Evolutionary conservation across 441 rosid genomes (phyloP).

Genomic region (Adansonia madagascariensis): DNA sequence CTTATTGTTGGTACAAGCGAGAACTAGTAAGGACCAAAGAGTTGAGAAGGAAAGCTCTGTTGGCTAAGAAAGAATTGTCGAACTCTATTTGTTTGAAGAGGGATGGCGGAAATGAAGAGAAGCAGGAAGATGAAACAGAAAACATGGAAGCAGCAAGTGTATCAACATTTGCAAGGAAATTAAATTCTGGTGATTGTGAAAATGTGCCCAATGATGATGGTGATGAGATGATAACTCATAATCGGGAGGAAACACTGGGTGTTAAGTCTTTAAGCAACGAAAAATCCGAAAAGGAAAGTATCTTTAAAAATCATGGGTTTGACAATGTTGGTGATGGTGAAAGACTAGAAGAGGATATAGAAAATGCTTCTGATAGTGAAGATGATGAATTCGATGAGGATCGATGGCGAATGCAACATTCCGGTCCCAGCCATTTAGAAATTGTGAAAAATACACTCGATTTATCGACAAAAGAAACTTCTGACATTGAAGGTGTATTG

Average conservation of each 20-base stretch:
- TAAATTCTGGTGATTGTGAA: conserved; percentile 9
- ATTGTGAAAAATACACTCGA: background rate
- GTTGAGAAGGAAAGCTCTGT: conserved; percentile 41
- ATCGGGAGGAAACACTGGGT: conserved; percentile 4
- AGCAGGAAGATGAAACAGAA: conserved; percentile 7
- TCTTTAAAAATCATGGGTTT: background rate
- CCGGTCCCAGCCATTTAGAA: conserved; percentile 13
- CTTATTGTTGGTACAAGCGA: conserved; percentile 62
- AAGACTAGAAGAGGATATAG: conserved; percentile 15
- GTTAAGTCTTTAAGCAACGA: conserved; percentile 1
- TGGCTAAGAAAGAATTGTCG: conserved; percentile 37
- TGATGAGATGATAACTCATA: background rate
- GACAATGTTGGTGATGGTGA: conserved; percentile 28
- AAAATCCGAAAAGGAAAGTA: conserved; percentile 14
- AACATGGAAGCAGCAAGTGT: conserved; percentile 7
- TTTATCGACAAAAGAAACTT: background rate
- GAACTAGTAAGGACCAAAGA: conserved; percentile 30
- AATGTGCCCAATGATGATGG: conserved; percentile 14
- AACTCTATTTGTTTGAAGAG: conserved; percentile 32
- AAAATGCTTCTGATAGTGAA: conserved; percentile 21
- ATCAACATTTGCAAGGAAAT: conserved; percentile 20
- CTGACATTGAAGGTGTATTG: background rate
- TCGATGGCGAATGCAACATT: conserved; percentile 15
- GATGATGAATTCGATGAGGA: conserved; percentile 13
- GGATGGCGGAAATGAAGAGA: conserved; percentile 25